Evolutionary conservation across 2,329 filamentous ascomycete species (phyloP).

Genomic region (Erysiphe pulchra): DNA sequence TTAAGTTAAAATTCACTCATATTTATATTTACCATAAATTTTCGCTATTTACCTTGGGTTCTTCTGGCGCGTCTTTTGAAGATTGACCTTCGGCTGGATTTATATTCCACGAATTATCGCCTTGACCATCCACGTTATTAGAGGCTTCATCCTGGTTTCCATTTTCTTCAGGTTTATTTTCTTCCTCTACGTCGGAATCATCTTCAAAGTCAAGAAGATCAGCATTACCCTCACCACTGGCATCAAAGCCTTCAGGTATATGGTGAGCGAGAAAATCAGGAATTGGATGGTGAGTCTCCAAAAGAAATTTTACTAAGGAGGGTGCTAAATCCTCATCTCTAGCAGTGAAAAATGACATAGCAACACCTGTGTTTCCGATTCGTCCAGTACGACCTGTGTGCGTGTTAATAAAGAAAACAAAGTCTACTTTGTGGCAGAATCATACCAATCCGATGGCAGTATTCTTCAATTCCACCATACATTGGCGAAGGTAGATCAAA

Average conservation of each 20-base stretch:
- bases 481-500: conserved; percentile 54
- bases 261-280: conserved; percentile 56
- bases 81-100: too few relatives aligned
- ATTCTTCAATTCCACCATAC: conserved; percentile 79
- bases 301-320: conserved; percentile 52
- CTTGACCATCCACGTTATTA: too few relatives aligned
- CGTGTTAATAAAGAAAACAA: conserved; percentile 3
- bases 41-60: too few relatives aligned
- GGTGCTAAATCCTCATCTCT: conserved; percentile 46
- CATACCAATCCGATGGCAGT: conserved; percentile 78
- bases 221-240: conserved; percentile 4
- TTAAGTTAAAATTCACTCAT: too few relatives aligned
- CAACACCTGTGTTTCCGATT: conserved; percentile 66
- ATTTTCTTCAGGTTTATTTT: too few relatives aligned
- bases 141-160: too few relatives aligned
- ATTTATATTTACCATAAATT: too few relatives aligned
- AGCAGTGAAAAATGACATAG: conserved; percentile 73
- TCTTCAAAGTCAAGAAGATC: conserved; percentile 8
- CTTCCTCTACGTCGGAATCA: conserved; percentile 4
- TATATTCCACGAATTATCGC: too few relatives aligned
- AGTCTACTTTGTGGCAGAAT: neutral
- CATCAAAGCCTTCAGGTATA: conserved; percentile 26
- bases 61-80: too few relatives aligned
- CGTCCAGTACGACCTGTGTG: conserved; percentile 61
- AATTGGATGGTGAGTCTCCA: conserved; percentile 54